Base-by-base conservation (phyloP, 2,329 filamentous ascomycete species). In the Colletotrichum tofieldiae region DNA sequence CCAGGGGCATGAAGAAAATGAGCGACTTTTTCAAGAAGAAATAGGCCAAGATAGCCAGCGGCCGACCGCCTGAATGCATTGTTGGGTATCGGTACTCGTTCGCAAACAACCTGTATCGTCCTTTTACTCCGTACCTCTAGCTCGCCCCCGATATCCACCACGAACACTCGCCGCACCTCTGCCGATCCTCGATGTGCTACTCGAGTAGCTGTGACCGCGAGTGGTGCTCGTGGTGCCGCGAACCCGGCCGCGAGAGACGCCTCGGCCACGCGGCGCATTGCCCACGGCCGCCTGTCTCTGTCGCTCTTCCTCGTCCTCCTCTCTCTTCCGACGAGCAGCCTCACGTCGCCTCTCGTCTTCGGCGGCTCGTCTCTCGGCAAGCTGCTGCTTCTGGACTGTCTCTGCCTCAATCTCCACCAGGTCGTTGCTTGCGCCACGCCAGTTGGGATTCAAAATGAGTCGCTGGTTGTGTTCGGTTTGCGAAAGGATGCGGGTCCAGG, bases 401-500 rank as follows among this genome's bases (percentile, higher is more conserved):
- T 98, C 96, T 65, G 91, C 92, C 82, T 98, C 96, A 67, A 95
- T 89, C 73, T 97, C 94, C n/a, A 90, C 87, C 49, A 98, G 83
- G 82, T 99, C 96, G 78, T 95, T 91, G 5, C 91, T 93, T 37
- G 95, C 93, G 68, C 96, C 96, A 79, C 96, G 93, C 95, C 96
- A 99, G 71, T 91, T 87, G 2, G 94, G 93, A 78, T 98, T 93
- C 56, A 98, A 87, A 55, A 99, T 92, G 62, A 99, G 86, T 32
- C 96, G 92, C 81, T 98, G 95, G 80, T 97, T 98, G 83, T 99
- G 96, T 83, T 99, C 96, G 5, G 96, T 98, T 82, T 99, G 96
- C 8, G 94, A 96, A 16, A 99, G 89, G 75, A 99, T 98, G 64
- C 95, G 92, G 11, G 95, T 97, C 96, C 96, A 99, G 20, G 95